Conservation (phyloP, 495 filamentous ascomycete genomes). For the Penicillium malachiteum region DNA sequence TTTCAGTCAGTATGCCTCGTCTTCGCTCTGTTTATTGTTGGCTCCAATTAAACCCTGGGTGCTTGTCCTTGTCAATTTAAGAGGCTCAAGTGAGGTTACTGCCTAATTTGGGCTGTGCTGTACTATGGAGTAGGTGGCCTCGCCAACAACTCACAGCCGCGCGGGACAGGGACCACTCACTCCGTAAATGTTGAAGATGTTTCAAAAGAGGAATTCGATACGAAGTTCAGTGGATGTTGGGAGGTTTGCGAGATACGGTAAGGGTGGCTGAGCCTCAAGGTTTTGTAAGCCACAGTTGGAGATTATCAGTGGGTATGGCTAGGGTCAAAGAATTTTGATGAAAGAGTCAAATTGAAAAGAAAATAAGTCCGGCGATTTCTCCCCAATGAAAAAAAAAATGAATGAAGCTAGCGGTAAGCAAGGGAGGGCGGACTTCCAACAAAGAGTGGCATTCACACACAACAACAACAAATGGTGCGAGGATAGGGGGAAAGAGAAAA, state of each 20-base stretch:
- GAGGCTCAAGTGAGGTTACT: neutral
- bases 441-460: neutral
- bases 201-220: neutral
- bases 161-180: no score
- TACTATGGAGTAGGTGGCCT: no score
- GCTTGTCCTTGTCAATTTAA: neutral
- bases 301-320: neutral
- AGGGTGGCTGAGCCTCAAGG: neutral
- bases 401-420: conserved; percentile 7
- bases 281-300: neutral
- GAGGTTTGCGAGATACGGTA: neutral
- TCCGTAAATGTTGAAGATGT: neutral
- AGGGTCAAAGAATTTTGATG: neutral
- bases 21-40: neutral
- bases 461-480: neutral
- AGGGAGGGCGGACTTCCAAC: conserved; percentile 2
- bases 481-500: conserved; percentile 1
- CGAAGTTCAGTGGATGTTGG: neutral
- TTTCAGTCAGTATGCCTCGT: neutral
- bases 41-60: neutral
- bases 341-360: neutral
- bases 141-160: neutral
- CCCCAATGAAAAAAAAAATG: neutral
- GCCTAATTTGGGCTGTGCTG: neutral
- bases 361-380: neutral